A percentile compares a stretch with the other conserved stretches of the same genome.
Evolutionary conservation across 176 grass and related monocot species (phyloP).

Genomic region (Carex pumila): DNA sequence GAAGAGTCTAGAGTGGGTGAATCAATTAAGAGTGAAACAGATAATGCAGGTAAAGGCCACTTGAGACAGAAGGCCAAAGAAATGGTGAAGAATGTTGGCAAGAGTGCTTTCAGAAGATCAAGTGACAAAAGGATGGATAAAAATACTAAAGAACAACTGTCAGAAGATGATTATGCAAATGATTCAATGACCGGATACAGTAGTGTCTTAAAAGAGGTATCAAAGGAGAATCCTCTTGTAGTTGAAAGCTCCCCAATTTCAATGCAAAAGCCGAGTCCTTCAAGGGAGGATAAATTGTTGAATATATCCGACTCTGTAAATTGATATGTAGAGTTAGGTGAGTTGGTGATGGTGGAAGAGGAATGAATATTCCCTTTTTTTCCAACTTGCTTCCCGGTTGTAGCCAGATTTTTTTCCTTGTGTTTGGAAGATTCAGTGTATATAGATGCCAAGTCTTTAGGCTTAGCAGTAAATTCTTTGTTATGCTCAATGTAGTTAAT

Average conservation of each 20-base stretch:
- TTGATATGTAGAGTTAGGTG: background rate
- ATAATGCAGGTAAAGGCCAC: conserved; percentile 30
- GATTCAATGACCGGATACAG: background rate
- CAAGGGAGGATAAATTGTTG: conserved; percentile 1
- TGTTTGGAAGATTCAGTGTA: background rate
- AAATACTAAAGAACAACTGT: conserved; percentile 23
- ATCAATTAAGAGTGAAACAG: conserved; percentile 18
- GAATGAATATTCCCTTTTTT: too few species aligned
- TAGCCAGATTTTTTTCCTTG: background rate
- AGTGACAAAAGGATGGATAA: conserved; percentile 54
- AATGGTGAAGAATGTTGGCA: conserved; percentile 50
- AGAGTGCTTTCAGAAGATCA: conserved; percentile 38
- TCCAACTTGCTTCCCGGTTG: background rate
- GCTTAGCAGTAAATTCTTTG: background rate
- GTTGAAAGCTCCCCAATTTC: background rate
- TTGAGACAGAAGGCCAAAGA: conserved; percentile 51
- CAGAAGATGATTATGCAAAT: conserved; percentile 12
- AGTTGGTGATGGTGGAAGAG: background rate
- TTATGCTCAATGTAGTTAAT: background rate
- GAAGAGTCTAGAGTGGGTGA: conserved; percentile 4
- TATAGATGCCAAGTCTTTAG: background rate
- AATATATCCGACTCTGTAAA: background rate
- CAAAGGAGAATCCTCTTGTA: conserved; percentile 17
- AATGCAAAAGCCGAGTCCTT: background rate
- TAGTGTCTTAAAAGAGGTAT: background rate